A percentile compares a stretch with the other conserved stretches of the same genome.
phyloP scores from a whole-genome alignment of 202 grass and related monocot genomes.

The Cymbopogon flexuosus region DNA sequence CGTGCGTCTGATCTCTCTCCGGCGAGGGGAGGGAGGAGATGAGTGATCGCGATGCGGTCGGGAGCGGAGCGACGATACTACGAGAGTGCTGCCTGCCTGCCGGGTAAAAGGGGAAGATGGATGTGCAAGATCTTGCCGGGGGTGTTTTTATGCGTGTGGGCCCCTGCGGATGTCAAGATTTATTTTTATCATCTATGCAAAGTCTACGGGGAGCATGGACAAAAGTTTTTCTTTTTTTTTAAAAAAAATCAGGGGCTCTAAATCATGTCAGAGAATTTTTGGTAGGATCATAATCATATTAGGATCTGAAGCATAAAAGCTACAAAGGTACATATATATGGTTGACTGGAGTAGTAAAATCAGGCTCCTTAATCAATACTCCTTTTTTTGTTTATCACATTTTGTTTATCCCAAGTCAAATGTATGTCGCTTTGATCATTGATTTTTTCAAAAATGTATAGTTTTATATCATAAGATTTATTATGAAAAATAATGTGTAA shows the following conservation, averaged over 20 bases:
- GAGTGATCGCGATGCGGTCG: slow-evolving; percentile 46
- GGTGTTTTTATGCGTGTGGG: not conserved
- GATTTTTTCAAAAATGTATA: too few relatives aligned
- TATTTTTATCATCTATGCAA: not conserved
- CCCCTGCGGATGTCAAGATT: not conserved
- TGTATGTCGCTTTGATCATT: too few relatives aligned
- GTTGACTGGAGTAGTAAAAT: too few relatives aligned
- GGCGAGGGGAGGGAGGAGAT: slow-evolving; percentile 29
- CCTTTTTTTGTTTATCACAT: too few relatives aligned
- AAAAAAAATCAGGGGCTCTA: not conserved
- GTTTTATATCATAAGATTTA: too few relatives aligned
- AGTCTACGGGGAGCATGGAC: not conserved
- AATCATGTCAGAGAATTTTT: too few relatives aligned
- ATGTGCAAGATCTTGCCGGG: slow-evolving; percentile 27
- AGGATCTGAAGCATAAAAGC: too few relatives aligned
- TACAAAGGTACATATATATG: too few relatives aligned
- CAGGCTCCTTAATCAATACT: too few relatives aligned
- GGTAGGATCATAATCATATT: too few relatives aligned
- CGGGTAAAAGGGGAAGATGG: slow-evolving; percentile 18
- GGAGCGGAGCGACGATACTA: not conserved
- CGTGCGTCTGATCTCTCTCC: slow-evolving; percentile 43
- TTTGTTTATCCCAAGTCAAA: too few relatives aligned
- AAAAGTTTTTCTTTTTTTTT: not conserved
- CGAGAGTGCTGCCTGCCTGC: slow-evolving; percentile 18
- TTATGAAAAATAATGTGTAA: too few relatives aligned